These are phyloP conservation scores for Begonia masoniana DNA, from an alignment of 306 rosid species.

Conservation along the genomic window DNA sequence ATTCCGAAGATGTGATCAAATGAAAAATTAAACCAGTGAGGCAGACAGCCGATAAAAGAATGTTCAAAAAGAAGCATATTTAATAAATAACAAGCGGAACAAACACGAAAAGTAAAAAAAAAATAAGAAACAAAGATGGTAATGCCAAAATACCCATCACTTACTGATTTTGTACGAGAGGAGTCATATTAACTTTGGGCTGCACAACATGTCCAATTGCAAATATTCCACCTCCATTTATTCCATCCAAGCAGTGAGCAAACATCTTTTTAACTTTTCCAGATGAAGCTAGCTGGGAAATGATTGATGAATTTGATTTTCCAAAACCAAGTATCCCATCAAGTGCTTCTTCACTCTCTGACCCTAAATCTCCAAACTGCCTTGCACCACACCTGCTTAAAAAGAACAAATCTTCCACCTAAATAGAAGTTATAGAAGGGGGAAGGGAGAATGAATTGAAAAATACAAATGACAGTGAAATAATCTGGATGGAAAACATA, in stretches of 20 bases:
- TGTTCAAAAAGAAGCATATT: slow-evolving; percentile 1
- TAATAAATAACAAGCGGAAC: slow-evolving; percentile 3
- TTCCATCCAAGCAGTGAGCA: slow-evolving; percentile 98
- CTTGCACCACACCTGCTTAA: slow-evolving; percentile 81
- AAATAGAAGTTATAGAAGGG: too few relatives aligned
- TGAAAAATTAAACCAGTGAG: too few relatives aligned
- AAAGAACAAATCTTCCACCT: slow-evolving; percentile 4
- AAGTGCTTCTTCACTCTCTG: slow-evolving; percentile 71
- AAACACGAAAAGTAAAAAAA: background rate
- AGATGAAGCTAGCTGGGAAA: slow-evolving; percentile 91
- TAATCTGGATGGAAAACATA: too few relatives aligned
- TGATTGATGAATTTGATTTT: slow-evolving; percentile 78
- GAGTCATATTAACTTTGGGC: slow-evolving; percentile 88
- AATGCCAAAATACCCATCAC: slow-evolving; percentile 15
- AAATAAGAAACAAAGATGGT: background rate
- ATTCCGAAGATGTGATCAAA: too few relatives aligned
- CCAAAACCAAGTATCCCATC: slow-evolving; percentile 99
- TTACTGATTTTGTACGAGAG: slow-evolving; percentile 84
- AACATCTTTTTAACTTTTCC: slow-evolving; percentile 88
- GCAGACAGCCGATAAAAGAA: too few relatives aligned
- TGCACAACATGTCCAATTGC: slow-evolving; percentile 95
- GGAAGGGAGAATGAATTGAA: too few relatives aligned
- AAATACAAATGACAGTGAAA: too few relatives aligned
- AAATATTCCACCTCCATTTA: slow-evolving; percentile 93
- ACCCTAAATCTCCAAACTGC: slow-evolving; percentile 72